Conservation (phyloP, 2,329 filamentous ascomycete species). For the Parascedosporium putredinis region DNA sequence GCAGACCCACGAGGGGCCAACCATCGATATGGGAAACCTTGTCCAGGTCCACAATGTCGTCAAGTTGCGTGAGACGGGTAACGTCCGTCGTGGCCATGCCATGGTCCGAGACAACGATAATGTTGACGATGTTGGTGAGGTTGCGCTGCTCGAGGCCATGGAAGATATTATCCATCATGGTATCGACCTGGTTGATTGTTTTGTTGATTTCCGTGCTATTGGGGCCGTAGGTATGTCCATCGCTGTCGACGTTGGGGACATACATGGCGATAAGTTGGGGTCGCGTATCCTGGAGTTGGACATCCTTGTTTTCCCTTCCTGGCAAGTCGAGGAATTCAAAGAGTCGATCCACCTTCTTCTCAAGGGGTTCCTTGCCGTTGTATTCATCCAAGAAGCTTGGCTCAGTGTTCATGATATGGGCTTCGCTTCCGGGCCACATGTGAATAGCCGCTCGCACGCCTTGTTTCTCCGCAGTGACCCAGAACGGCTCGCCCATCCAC, state of each 20-base stretch:
- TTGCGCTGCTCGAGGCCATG: constrained; percentile 69
- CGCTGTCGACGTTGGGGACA: constrained; percentile 80
- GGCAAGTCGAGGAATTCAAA: constrained; percentile 78
- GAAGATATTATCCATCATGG: constrained; percentile 70
- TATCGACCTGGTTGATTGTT: constrained; percentile 72
- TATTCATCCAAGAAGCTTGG: constrained; percentile 77
- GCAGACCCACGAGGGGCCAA: constrained; percentile 85
- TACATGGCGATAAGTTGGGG: constrained; percentile 92
- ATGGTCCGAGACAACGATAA: constrained; percentile 94
- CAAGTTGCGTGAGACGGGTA: constrained; percentile 72
- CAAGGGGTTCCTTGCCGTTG: constrained; percentile 65
- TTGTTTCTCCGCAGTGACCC: constrained; percentile 82
- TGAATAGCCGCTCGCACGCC: constrained; percentile 74
- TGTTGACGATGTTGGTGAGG: constrained; percentile 79
- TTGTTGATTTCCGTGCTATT: constrained; percentile 84
- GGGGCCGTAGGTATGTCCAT: constrained; percentile 81
- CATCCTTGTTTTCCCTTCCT: constrained; percentile 49
- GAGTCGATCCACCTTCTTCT: constrained; percentile 67
- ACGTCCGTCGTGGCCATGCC: constrained; percentile 93
- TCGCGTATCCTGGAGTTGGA: constrained; percentile 39
- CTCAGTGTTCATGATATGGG: constrained; percentile 63
- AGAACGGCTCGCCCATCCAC: constrained; percentile 92
- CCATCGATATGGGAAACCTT: constrained; percentile 81
- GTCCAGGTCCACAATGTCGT: constrained; percentile 70
- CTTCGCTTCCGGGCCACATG: constrained; percentile 98